Conservation (phyloP, 441 rosid species). For the Erodium moschatum region DNA sequence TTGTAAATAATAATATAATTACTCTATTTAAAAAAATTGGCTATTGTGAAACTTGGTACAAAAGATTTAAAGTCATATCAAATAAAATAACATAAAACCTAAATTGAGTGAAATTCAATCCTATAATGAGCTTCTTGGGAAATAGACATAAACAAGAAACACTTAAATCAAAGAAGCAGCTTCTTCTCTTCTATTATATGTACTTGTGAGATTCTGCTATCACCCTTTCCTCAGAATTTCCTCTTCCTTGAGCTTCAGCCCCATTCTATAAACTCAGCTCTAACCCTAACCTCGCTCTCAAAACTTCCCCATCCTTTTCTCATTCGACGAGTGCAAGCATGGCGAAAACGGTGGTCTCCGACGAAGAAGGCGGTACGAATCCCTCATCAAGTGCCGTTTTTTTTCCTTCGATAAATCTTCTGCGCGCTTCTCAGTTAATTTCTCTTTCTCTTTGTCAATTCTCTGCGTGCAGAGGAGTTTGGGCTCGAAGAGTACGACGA, state of each 20-base stretch:
- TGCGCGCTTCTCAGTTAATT: background rate
- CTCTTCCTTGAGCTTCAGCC: background rate
- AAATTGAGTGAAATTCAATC: too few relatives aligned
- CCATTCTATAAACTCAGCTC: background rate
- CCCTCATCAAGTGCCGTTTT: background rate
- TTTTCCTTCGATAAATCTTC: background rate
- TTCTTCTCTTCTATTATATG: background rate
- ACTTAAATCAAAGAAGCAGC: background rate
- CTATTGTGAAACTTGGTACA: too few relatives aligned
- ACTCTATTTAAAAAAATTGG: too few relatives aligned
- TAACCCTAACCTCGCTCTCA: background rate
- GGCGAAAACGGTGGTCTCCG: slow-evolving; percentile 7
- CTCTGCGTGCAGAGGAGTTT: background rate
- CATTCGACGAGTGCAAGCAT: background rate
- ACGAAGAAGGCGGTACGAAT: slow-evolving; percentile 16
- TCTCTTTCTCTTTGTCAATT: background rate
- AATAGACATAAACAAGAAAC: too few relatives aligned
- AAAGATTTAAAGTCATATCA: too few relatives aligned
- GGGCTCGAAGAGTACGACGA: slow-evolving; percentile 24
- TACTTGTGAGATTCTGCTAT: background rate
- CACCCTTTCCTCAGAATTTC: background rate
- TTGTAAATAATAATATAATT: too few relatives aligned
- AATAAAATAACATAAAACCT: too few relatives aligned
- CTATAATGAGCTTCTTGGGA: too few relatives aligned
- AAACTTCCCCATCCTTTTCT: background rate